Evolutionary conservation across 192 early-diverging fungal genomes (phyloP).

Genomic region (Backusella liffmaniae): DNA sequence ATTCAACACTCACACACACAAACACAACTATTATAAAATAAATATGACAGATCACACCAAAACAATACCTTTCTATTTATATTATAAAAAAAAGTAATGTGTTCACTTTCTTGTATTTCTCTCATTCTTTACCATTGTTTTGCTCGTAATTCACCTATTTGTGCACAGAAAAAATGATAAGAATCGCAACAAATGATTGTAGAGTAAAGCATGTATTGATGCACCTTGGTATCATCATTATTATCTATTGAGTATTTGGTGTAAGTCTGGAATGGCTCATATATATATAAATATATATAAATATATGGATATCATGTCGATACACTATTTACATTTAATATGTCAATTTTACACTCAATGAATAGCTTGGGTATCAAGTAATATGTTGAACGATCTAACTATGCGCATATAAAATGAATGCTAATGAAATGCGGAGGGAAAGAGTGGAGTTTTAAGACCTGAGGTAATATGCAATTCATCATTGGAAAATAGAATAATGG

Average conservation of each 20-base stretch:
- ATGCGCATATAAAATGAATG: not conserved
- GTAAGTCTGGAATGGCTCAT: not conserved
- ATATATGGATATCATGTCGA: too few relatives aligned
- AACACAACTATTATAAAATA: constrained; percentile 4
- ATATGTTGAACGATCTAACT: not conserved
- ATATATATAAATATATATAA: too few relatives aligned
- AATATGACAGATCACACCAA: not conserved
- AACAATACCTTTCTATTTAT: constrained; percentile 6
- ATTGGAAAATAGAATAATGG: not conserved
- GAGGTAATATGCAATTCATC: not conserved
- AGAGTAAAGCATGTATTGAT: too few relatives aligned
- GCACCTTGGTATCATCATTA: too few relatives aligned
- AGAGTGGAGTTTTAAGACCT: not conserved
- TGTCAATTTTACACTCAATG: too few relatives aligned
- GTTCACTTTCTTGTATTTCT: not conserved
- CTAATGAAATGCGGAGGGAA: not conserved
- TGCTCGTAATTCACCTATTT: not conserved
- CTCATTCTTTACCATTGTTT: not conserved
- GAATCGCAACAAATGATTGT: not conserved
- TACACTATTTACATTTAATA: too few relatives aligned
- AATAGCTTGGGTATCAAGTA: too few relatives aligned
- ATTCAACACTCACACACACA: not conserved
- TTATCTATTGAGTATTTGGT: not conserved
- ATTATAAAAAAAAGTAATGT: not conserved
- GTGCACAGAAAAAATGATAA: not conserved